These are phyloP conservation scores for Irpex sp. DNA, from an alignment of 1,284 basidiomycete genomes.

Conservation along the genomic window DNA sequence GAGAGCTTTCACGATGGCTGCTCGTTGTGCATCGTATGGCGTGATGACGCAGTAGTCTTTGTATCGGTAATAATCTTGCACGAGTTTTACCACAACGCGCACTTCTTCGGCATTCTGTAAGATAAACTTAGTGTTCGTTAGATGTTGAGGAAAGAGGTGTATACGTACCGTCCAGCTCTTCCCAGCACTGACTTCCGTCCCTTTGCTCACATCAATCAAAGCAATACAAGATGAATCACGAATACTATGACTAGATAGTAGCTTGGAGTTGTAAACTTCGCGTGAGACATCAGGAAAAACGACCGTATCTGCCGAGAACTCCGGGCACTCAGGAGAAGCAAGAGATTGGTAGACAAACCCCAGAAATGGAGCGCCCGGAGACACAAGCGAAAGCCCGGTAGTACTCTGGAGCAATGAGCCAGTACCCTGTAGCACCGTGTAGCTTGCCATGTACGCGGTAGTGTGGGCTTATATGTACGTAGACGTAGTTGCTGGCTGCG, in stretches of 20 bases:
- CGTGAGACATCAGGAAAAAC: slow-evolving; percentile 21
- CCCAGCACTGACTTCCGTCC: slow-evolving; percentile 30
- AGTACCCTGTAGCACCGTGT: no score
- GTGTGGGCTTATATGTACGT: no score
- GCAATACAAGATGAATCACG: slow-evolving; percentile 19
- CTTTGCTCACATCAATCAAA: slow-evolving; percentile 37
- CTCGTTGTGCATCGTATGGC: slow-evolving; percentile 43
- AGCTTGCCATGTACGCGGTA: no score
- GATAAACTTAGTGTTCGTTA: neutral
- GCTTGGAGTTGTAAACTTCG: slow-evolving; percentile 33
- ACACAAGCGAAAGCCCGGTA: no score
- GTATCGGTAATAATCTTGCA: slow-evolving; percentile 30
- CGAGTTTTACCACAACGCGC: slow-evolving; percentile 32
- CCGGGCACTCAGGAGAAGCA: no score
- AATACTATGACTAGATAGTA: slow-evolving; percentile 32
- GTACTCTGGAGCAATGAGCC: no score
- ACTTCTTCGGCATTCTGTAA: slow-evolving; percentile 39
- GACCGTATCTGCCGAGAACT: no score
- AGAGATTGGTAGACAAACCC: no score
- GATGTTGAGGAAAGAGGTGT: neutral
- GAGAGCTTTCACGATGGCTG: slow-evolving; percentile 29
- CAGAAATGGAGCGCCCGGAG: no score
- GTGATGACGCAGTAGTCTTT: slow-evolving; percentile 38
- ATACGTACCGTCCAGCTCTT: slow-evolving; percentile 38
- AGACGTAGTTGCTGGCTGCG: no score